phyloP scores from a whole-genome alignment of 768 basidiomycete genomes.

The Omphalotus guepiniiformis region DNA sequence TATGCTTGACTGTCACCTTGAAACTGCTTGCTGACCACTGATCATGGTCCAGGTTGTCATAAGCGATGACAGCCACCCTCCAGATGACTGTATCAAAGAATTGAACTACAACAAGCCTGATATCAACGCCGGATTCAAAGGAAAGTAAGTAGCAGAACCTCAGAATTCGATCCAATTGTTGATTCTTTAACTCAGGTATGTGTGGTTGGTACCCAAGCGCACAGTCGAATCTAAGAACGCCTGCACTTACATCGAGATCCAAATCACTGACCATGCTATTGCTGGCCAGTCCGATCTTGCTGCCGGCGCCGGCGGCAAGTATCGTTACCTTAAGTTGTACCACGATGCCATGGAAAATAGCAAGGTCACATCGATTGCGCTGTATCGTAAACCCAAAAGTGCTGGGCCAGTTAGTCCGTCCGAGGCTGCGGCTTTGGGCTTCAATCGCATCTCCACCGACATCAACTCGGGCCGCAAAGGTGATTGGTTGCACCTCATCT shows the following conservation, averaged over 20 bases:
- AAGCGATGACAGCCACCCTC: not conserved
- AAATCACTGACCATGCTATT: not conserved
- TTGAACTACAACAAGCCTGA: not conserved
- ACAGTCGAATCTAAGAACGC: not conserved
- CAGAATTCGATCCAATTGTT: not conserved
- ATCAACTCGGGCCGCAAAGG: not conserved
- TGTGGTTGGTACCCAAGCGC: not conserved
- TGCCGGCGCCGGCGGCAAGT: not conserved
- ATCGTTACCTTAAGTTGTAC: not conserved
- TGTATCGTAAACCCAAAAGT: not conserved
- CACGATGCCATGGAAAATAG: not conserved
- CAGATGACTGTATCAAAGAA: slow-evolving; percentile 1
- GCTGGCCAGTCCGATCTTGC: not conserved
- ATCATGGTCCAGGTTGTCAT: not conserved
- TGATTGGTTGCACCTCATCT: slow-evolving; percentile 21
- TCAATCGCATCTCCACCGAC: not conserved
- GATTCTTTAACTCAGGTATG: not conserved
- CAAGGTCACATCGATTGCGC: not conserved
- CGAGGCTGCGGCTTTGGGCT: not conserved
- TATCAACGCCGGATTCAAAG: not conserved
- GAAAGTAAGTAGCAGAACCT: not conserved
- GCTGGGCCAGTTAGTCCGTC: not conserved
- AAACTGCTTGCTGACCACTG: not conserved
- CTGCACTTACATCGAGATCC: not conserved
- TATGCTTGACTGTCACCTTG: not conserved